Base-by-base conservation (phyloP, 2,329 filamentous ascomycete genomes). In the Penicillium sp. region DNA sequence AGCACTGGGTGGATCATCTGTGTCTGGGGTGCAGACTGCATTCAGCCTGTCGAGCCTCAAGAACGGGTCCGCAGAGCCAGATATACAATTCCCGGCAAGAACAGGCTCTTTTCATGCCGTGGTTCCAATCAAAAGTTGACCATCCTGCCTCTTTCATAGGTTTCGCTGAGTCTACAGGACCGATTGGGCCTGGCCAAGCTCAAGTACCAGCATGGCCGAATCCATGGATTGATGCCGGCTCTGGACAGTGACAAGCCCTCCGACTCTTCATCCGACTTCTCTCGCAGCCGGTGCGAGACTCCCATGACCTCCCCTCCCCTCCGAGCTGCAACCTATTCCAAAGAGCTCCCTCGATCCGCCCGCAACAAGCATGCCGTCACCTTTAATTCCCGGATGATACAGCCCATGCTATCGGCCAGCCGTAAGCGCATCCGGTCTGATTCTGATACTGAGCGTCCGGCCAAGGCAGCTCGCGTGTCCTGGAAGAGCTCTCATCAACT, bases 181-280 rank as follows among this genome's bases (percentile, higher is more conserved):
- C 91, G 94, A 64, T 87, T 99, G 61, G 94, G 95, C 60, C 87
- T 98, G 65, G 95, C 95, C 74, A 95, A 96, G 78, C 95, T 97
- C 85, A 98, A 98, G 81, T 92, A 95, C 67, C 92, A 96, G 79
- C 90, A 96, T 80, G 93, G 93, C 75, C 96, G 92, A 88, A 90
- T 97, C 78, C 91, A 95, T 76, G 85, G 96, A 15, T 60, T 72
- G 52, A 74, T 91, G 84, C 94, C 73, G 86, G 92, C 73, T 86
- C 94, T 73, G 86, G 89, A 78, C 85, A 88, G 88, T 71, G 92
- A 96, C 71, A 86, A 89, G 64, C 83, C 92, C 62, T 96, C 92
- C 65, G 92, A 96, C 78, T 92, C 91, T 28, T 96, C 92, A 2
- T 95, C 91, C 53, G 91, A 88, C 73, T 84, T 90, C 63, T 95